Evolutionary conservation across 352 stramenopile species (phyloP), one percentile per base, ranked within the genome.

Genomic region (Aphanomyces astaci): DNA sequence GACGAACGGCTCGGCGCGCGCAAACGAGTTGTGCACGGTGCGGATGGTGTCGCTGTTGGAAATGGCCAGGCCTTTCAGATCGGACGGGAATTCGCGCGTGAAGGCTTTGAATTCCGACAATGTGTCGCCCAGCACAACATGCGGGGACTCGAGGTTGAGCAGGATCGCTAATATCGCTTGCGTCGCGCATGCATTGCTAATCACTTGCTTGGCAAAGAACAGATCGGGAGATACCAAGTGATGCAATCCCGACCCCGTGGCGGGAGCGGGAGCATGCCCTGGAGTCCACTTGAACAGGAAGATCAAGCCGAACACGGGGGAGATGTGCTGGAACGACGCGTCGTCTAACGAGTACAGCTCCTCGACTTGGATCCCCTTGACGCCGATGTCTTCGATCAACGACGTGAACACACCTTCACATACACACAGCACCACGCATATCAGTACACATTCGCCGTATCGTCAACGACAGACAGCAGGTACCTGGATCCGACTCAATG

Each of bases 171-270:
- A 74, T 71, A 99, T 96, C 13, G 96, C 96, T 72, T 98, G 94
- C 11, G 96, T 98, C 19, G 93, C 95, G 72, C 95, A 98, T 9
- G 96, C 95, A 76, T 99, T 99, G 63, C 74, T 94, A 48, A 98
- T 97, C n/a, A 97, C 85, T 76, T 95, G 87, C 66, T 96, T 95
- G n/a, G 95, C 94, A 80, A 98, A 99, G 78, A 98, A 99, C 4
- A 99, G 66, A 65, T 82, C 74, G 2, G 64, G 64, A 39, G 39
- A 32, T 19, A 75, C 63, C 11, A 32, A 25, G 27, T 77, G 56
- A 3, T 39, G 51, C 24, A 68, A 75, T 72, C 22, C 74, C 71
- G 17, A 59, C 45, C 19, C 48, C 54, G 64, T 22, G 59, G 48
- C 27, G n/a, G 51, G 51, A 1, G 75, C 70, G 27, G 84, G 66